Conservation (phyloP, 805 yeast genomes). For the Lipomyces spencermartinsiae region DNA sequence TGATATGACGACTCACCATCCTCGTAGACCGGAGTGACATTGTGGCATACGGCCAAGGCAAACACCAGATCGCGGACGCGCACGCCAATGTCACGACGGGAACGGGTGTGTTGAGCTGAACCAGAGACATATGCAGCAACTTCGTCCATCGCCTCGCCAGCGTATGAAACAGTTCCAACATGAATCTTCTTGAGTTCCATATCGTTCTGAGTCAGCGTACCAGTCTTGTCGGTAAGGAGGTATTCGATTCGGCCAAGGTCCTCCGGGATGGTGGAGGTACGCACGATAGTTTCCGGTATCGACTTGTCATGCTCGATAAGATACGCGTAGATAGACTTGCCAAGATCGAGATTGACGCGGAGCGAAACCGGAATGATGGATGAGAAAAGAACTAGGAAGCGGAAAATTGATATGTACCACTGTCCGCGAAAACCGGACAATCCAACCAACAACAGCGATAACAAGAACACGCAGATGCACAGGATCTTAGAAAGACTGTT, state of each 20-base stretch:
- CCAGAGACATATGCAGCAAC: conserved; percentile 51
- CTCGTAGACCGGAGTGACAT: conserved; percentile 91
- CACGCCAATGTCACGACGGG: conserved; percentile 72
- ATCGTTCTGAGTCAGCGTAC: conserved; percentile 96
- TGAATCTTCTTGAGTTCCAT: conserved; percentile 96
- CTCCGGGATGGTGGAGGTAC: conserved; percentile 98
- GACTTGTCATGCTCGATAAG: conserved; percentile 88
- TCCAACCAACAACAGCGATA: conserved; percentile 78
- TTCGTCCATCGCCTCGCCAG: conserved; percentile 89
- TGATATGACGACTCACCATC: conserved; percentile 81
- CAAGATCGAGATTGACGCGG: conserved; percentile 92
- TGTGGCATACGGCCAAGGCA: conserved; percentile 93
- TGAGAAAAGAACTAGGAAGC: conserved; percentile 89
- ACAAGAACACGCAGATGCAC: conserved; percentile 81
- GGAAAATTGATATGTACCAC: conserved; percentile 91
- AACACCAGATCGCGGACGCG: conserved; percentile 80
- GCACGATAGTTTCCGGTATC: conserved; percentile 86
- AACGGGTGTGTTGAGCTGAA: conserved; percentile 45
- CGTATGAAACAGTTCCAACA: conserved; percentile 89
- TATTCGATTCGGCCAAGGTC: conserved; percentile 96
- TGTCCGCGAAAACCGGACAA: conserved; percentile 71
- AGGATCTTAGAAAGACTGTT: conserved; percentile 85
- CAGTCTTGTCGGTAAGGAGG: conserved; percentile 90
- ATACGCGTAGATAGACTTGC: conserved; percentile 93
- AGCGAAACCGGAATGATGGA: conserved; percentile 96